Conservation (phyloP, 257 asterid species). For the Fraxinus cuspidata region DNA sequence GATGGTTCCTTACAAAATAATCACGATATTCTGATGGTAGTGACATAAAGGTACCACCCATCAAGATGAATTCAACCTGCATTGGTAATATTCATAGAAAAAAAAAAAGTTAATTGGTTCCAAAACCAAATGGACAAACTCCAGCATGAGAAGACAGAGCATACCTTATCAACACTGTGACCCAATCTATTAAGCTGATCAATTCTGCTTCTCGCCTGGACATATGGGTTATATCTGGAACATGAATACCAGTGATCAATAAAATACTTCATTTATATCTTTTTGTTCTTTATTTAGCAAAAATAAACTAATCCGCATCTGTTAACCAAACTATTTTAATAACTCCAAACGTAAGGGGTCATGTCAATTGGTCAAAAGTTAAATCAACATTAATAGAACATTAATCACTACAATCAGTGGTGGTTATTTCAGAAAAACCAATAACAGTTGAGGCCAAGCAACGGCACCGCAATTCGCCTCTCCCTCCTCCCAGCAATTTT, state of each 20-base stretch:
- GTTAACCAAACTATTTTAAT: not conserved
- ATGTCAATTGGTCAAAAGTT: too few species aligned
- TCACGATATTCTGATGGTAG: constrained; percentile 96
- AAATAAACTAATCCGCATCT: not conserved
- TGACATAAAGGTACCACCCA: constrained; percentile 99
- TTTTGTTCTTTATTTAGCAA: not conserved
- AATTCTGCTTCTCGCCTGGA: constrained; percentile 95
- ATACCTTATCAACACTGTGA: constrained; percentile 97
- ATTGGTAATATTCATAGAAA: constrained; percentile 19
- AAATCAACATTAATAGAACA: not conserved
- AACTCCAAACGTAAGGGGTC: not conserved
- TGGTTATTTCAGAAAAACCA: not conserved
- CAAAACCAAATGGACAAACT: constrained; percentile 15
- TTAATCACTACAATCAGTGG: not conserved
- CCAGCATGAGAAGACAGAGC: constrained; percentile 25
- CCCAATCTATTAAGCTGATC: constrained; percentile 98
- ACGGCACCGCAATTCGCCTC: not conserved
- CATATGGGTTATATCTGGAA: constrained; percentile 90
- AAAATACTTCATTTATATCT: not conserved
- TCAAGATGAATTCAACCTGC: constrained; percentile 96
- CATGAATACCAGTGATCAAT: constrained; percentile 15
- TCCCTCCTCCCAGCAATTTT: not conserved
- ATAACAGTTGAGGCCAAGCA: not conserved
- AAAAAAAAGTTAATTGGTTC: not conserved
- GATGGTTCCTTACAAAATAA: constrained; percentile 85